These are phyloP conservation scores for Chlorella sp. DNA, from an alignment of 139 green algal species.

Conservation along the genomic window DNA sequence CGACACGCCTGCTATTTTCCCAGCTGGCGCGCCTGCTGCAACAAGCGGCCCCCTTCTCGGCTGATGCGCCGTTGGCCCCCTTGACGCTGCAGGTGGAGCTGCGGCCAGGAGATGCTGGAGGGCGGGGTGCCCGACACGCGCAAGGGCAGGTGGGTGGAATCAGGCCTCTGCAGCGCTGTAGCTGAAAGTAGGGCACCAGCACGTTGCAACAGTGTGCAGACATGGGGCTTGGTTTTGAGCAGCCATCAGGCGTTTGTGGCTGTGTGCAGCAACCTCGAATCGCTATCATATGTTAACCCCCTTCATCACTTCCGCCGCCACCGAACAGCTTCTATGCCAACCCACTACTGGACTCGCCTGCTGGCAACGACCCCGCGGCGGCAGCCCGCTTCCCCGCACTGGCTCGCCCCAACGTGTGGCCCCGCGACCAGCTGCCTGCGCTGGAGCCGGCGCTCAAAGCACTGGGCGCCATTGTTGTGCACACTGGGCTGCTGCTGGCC, in stretches of 20 bases:
- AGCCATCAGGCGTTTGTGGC: too few species aligned
- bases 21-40: too few species aligned
- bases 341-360: slow-evolving; percentile 52
- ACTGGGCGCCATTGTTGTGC: slow-evolving; percentile 64
- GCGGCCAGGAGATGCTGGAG: slow-evolving; percentile 71
- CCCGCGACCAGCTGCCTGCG: slow-evolving; percentile 63
- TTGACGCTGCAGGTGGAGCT: slow-evolving; percentile 78
- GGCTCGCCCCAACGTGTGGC: slow-evolving; percentile 80
- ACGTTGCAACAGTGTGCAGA: background rate
- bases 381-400: slow-evolving; percentile 57
- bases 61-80: too few species aligned
- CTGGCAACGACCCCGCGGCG: background rate
- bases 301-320: background rate
- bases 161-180: too few species aligned
- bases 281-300: background rate
- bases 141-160: slow-evolving; percentile 50
- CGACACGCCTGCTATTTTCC: too few species aligned
- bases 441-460: slow-evolving; percentile 75
- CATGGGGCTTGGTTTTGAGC: too few species aligned
- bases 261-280: too few species aligned
- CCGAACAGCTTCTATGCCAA: slow-evolving; percentile 78
- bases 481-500: slow-evolving; percentile 64
- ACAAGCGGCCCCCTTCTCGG: too few species aligned
- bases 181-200: too few species aligned
- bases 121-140: slow-evolving; percentile 61